Conservation (phyloP, 2,329 filamentous ascomycete genomes). For the Alternaria infectoria region DNA sequence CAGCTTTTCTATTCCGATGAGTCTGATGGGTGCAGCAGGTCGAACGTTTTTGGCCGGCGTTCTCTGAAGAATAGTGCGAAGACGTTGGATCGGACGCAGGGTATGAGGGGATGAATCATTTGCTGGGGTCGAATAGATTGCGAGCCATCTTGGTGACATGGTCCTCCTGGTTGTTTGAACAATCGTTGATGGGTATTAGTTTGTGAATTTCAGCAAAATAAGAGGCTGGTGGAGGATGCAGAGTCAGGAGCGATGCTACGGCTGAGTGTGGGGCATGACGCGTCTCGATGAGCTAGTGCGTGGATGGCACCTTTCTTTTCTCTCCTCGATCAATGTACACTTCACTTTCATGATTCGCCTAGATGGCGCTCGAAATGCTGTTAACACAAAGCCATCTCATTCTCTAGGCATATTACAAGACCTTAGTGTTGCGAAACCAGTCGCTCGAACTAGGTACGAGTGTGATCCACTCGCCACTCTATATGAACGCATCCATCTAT, state of each 20-base stretch:
- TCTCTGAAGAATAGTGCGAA: background rate
- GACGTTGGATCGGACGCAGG: background rate
- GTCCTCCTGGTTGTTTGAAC: background rate
- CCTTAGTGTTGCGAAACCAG: conserved; percentile 2
- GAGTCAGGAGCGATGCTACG: background rate
- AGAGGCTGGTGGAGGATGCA: background rate
- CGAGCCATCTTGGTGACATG: background rate
- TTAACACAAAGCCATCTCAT: background rate
- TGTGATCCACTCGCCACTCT: background rate
- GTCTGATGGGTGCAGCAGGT: background rate
- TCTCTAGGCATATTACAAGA: conserved; percentile 8
- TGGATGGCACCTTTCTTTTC: background rate
- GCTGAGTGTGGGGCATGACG: conserved; percentile 11
- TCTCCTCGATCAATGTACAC: background rate
- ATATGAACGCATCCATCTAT: conserved; percentile 1
- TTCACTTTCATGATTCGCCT: background rate
- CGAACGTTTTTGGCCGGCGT: background rate
- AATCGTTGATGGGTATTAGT: background rate
- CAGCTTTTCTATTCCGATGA: conserved; percentile 2
- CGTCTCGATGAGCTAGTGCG: conserved; percentile 2
- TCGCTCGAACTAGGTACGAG: conserved; percentile 2
- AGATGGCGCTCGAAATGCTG: background rate
- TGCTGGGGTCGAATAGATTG: too few relatives aligned
- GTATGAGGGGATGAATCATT: background rate
- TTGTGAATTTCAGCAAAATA: background rate